These are phyloP conservation scores for Gliomastix tumulicola DNA, from an alignment of 2,329 filamentous ascomycete species.

Conservation along the genomic window DNA sequence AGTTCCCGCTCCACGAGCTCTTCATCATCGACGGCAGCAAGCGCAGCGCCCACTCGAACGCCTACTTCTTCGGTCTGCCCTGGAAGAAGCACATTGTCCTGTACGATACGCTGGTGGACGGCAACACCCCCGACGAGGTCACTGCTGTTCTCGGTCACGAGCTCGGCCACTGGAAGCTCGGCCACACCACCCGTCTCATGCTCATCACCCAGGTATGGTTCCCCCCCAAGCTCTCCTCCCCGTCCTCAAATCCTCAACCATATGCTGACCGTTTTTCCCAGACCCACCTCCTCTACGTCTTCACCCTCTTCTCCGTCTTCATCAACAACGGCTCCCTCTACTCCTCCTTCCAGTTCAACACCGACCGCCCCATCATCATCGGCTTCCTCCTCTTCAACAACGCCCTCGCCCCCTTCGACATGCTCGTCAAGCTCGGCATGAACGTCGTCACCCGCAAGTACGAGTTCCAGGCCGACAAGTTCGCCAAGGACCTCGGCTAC, in stretches of 20 bases:
- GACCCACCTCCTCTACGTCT: conserved; percentile 94
- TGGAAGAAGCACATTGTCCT: conserved; percentile 99
- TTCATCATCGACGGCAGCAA: conserved; percentile 93
- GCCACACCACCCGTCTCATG: conserved; percentile 88
- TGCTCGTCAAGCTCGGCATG: conserved; percentile 91
- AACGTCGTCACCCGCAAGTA: conserved; percentile 91
- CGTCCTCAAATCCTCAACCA: not conserved
- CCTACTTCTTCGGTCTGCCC: conserved; percentile 93
- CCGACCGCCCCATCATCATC: conserved; percentile 83
- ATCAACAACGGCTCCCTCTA: conserved; percentile 93
- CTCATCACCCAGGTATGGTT: conserved; percentile 68
- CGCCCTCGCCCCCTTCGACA: conserved; percentile 89
- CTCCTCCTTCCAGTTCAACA: conserved; percentile 80
- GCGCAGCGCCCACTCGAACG: conserved; percentile 80
- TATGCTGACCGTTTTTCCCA: conserved; percentile 26
- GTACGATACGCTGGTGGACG: conserved; percentile 95
- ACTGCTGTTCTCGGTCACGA: conserved; percentile 94
- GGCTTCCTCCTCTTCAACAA: conserved; percentile 97
- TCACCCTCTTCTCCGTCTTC: conserved; percentile 93
- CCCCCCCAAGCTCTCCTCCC: not conserved
- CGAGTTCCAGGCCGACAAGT: conserved; percentile 93
- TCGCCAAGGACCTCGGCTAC: conserved; percentile 81
- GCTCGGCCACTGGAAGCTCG: conserved; percentile 93
- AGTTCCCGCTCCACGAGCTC: conserved; percentile 88
- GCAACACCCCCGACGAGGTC: conserved; percentile 86